phyloP scores from a whole-genome alignment of 345 rosid species.

The Orychophragmus violaceus region DNA sequence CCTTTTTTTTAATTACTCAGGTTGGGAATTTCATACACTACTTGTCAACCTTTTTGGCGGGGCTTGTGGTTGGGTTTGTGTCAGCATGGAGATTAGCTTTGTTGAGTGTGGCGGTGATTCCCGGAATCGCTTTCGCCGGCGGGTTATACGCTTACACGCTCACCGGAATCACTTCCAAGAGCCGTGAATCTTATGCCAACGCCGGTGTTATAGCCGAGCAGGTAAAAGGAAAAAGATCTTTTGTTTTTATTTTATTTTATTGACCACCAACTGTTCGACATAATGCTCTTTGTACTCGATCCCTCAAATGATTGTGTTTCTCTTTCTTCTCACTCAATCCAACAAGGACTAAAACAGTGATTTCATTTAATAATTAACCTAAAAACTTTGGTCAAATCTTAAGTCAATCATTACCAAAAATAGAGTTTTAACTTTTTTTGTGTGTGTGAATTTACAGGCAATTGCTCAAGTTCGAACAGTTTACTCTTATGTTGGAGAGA shows the following conservation, averaged over 20 bases:
- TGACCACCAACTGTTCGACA: slow-evolving; percentile 14
- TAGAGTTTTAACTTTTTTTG: no score
- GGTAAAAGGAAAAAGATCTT: slow-evolving; percentile 40
- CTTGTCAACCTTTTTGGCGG: slow-evolving; percentile 93
- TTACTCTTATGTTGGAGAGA: slow-evolving; percentile 97
- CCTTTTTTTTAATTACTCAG: slow-evolving; percentile 36
- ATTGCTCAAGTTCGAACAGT: slow-evolving; percentile 98
- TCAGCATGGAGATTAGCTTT: slow-evolving; percentile 97
- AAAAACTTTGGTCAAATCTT: neutral
- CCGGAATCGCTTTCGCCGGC: slow-evolving; percentile 98
- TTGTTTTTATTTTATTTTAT: neutral
- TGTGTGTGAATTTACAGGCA: slow-evolving; percentile 39
- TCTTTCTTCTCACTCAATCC: neutral
- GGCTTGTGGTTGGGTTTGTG: slow-evolving; percentile 97
- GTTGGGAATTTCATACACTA: slow-evolving; percentile 98
- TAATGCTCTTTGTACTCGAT: slow-evolving; percentile 26
- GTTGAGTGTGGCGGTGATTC: slow-evolving; percentile 92
- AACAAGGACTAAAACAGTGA: slow-evolving; percentile 14
- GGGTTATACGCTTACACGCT: slow-evolving; percentile 95
- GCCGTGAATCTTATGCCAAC: slow-evolving; percentile 95
- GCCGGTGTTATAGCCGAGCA: slow-evolving; percentile 97
- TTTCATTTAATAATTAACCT: neutral
- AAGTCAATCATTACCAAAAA: slow-evolving; percentile 14
- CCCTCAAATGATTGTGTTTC: slow-evolving; percentile 22
- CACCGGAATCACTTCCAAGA: slow-evolving; percentile 94